These are phyloP conservation scores for Colletotrichum godetiae DNA, from an alignment of 2,329 filamentous ascomycete genomes.

Conservation along the genomic window DNA sequence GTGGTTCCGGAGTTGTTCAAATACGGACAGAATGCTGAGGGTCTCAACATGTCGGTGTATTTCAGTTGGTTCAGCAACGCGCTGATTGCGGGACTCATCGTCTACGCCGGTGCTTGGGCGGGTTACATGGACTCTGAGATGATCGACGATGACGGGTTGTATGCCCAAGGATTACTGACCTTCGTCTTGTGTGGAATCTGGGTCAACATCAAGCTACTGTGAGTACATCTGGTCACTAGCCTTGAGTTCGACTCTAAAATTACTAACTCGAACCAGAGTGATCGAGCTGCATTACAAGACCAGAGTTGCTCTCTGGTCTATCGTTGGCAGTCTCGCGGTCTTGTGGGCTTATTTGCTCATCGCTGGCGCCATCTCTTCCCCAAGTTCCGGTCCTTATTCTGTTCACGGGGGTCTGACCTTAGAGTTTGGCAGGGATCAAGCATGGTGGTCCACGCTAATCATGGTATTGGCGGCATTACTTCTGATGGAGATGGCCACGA, in stretches of 20 bases:
- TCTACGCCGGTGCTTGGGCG: constrained; percentile 1
- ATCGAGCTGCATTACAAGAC: constrained; percentile 9
- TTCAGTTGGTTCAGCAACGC: constrained; percentile 56
- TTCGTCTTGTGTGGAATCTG: background rate
- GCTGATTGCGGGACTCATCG: constrained; percentile 35
- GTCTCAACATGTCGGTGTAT: constrained; percentile 81
- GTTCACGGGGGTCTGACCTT: background rate
- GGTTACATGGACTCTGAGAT: constrained; percentile 6
- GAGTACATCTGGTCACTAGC: background rate
- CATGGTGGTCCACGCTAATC: background rate
- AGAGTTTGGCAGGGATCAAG: background rate
- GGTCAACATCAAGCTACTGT: constrained; percentile 17
- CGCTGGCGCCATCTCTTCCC: background rate
- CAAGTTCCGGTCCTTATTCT: background rate
- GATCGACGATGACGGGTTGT: constrained; percentile 8
- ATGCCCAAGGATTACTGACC: constrained; percentile 8
- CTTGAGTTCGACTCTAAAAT: no score
- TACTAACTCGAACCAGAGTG: background rate
- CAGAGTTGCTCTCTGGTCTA: background rate
- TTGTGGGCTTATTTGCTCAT: background rate
- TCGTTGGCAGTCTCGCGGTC: background rate
- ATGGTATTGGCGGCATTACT: background rate
- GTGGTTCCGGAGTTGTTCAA: constrained; percentile 92
- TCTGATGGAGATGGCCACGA: constrained; percentile 2
- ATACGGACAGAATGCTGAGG: constrained; percentile 77